Base-by-base conservation (phyloP, 768 basidiomycete species). In the Kwoniella botswanensis region DNA sequence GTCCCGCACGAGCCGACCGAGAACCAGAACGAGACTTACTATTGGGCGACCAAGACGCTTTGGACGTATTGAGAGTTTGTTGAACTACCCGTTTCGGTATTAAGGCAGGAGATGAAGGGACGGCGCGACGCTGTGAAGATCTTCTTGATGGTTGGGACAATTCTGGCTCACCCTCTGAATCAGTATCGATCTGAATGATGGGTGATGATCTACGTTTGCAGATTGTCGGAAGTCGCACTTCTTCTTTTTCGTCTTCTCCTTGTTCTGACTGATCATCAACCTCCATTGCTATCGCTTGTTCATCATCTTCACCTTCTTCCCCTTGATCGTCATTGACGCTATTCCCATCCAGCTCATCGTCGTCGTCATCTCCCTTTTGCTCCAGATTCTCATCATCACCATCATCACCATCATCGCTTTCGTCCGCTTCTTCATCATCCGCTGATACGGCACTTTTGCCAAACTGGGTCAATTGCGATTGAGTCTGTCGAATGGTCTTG, bases 61-160 rank as follows among this genome's bases (percentile, higher is more conserved):
- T 81, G 4, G 85, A 82, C 0, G 90, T 91, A 74, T 85, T 86
- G 43, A 90, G 78, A 4, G 88, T 85, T 68, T 86, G 85, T 74
- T 88, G 86, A 6, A 84, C 78, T 62, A 81, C 54, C 69, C 79
- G 57, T 56, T 26, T 55, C 46, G 59, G n/a, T 42, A 50, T 35
- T 15, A 22, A 59, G 12, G 41, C 55, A 55, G 42, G 60, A 21
- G 53, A 46, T 24, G 53, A 29, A 50, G 50, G 68, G 46, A 50
- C 67, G 41, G 66, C 17, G 22, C 42, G 60, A 60, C 26, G 46
- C 43, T 18, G 64, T 61, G 7, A 70, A 29, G 21, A 43, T 56
- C 1, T 50, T 50, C 46, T 50, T 50, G 46, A 43, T 56, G 17
- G 65, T 61, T 12, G 71, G 54, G 69, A 66, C 43, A 55, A 58